These are phyloP conservation scores for Mariannaea sp. DNA, from an alignment of 2,329 filamentous ascomycete genomes.

Conservation along the genomic window DNA sequence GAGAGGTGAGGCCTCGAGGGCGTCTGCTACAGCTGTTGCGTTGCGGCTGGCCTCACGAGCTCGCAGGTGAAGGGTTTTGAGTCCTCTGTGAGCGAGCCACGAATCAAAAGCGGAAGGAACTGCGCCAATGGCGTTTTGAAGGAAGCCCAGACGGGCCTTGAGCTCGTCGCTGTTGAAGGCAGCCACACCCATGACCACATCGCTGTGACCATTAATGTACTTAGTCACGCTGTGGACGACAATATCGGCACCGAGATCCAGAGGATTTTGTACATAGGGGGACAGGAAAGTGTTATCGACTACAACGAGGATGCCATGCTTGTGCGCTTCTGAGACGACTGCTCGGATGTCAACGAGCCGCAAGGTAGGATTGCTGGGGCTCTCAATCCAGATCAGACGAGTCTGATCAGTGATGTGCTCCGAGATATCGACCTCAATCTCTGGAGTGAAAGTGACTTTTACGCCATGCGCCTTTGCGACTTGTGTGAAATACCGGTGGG, in stretches of 20 bases:
- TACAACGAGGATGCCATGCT: constrained; percentile 90
- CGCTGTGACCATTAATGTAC: constrained; percentile 97
- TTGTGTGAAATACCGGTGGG: constrained; percentile 98
- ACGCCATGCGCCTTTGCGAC: constrained; percentile 94
- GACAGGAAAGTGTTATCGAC: constrained; percentile 99
- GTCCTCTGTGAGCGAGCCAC: constrained; percentile 95
- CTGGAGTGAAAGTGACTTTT: constrained; percentile 89
- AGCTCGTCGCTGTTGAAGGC: constrained; percentile 90
- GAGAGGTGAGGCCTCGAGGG: constrained; percentile 78
- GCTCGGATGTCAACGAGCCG: constrained; percentile 90
- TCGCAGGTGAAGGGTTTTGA: constrained; percentile 95
- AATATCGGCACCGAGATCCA: constrained; percentile 93
- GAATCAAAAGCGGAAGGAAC: constrained; percentile 94
- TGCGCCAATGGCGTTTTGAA: constrained; percentile 97
- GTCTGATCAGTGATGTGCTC: constrained; percentile 86
- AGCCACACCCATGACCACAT: constrained; percentile 96
- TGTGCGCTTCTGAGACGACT: constrained; percentile 81
- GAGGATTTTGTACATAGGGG: constrained; percentile 94
- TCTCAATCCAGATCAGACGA: constrained; percentile 94
- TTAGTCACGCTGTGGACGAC: constrained; percentile 98
- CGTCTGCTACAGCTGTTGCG: constrained; percentile 74
- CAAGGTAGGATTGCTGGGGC: constrained; percentile 91
- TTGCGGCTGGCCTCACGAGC: constrained; percentile 84
- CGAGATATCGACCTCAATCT: constrained; percentile 86
- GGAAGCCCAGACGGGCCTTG: constrained; percentile 77